Evolutionary conservation across 805 yeast genomes (phyloP).

Genomic region (Candida insectorum): DNA sequence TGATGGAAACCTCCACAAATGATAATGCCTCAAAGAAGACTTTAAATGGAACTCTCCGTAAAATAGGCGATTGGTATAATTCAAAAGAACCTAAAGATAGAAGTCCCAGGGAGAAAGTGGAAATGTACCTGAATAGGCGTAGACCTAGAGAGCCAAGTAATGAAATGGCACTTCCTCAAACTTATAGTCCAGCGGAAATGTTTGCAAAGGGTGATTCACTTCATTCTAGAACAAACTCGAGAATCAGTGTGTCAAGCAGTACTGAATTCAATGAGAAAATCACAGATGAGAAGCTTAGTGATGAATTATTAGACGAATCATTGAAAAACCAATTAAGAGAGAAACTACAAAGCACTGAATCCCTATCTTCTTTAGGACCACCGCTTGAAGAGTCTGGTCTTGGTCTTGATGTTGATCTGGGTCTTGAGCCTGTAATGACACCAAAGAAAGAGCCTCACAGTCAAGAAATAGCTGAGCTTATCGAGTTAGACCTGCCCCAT

Average conservation of each 20-base stretch:
- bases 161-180: slow-evolving; percentile 2
- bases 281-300: too few relatives aligned
- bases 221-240: slow-evolving; percentile 13
- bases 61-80: slow-evolving; percentile 65
- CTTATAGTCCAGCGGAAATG: slow-evolving; percentile 5
- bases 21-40: slow-evolving; percentile 6
- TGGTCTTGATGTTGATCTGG: too few relatives aligned
- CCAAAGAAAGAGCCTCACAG: too few relatives aligned
- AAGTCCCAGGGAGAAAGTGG: slow-evolving; percentile 47
- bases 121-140: slow-evolving; percentile 64
- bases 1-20: slow-evolving; percentile 12
- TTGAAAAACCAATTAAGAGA: too few relatives aligned
- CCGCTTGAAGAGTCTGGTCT: too few relatives aligned
- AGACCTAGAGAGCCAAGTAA: slow-evolving; percentile 20
- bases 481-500: too few relatives aligned
- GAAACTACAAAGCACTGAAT: too few relatives aligned
- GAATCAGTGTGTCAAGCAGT: slow-evolving; percentile 12
- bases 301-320: too few relatives aligned
- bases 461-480: too few relatives aligned
- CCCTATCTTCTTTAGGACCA: too few relatives aligned
- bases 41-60: slow-evolving; percentile 42
- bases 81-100: slow-evolving; percentile 8
- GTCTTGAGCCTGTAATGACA: too few relatives aligned
- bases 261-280: too few relatives aligned
- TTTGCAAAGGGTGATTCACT: slow-evolving; percentile 3